Conservation (phyloP, 2,329 filamentous ascomycete species). For the Furcasterigmium sp. region DNA sequence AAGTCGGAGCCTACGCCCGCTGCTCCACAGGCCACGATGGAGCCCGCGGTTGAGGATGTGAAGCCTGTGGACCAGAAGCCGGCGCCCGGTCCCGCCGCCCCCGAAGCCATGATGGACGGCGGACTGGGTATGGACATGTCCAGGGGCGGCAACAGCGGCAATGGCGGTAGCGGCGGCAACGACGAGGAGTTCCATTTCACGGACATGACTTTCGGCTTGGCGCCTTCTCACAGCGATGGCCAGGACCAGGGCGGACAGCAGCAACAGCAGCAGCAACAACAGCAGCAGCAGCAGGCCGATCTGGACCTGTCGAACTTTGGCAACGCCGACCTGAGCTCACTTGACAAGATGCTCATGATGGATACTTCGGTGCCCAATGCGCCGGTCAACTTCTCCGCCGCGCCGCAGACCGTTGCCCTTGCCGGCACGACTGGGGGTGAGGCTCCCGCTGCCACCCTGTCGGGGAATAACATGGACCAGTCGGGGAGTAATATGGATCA, state of each 20-base stretch:
- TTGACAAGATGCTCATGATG: slow-evolving; percentile 23
- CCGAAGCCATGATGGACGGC: slow-evolving; percentile 12
- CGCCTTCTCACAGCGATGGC: slow-evolving; percentile 29
- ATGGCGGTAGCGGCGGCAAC: slow-evolving; percentile 7
- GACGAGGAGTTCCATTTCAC: slow-evolving; percentile 45
- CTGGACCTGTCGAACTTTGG: slow-evolving; percentile 43
- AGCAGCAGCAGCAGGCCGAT: too few species aligned
- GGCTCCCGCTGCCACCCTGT: too few species aligned
- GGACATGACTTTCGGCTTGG: slow-evolving; percentile 51
- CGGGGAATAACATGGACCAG: slow-evolving; percentile 7
- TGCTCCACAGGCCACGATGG: slow-evolving; percentile 12
- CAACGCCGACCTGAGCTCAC: slow-evolving; percentile 21
- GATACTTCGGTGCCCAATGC: slow-evolving; percentile 12
- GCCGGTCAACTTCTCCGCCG: neutral
- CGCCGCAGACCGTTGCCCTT: slow-evolving; percentile 8
- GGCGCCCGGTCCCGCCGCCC: slow-evolving; percentile 6
- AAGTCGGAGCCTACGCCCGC: slow-evolving; percentile 16
- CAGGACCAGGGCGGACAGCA: slow-evolving; percentile 23
- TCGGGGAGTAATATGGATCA: slow-evolving; percentile 5
- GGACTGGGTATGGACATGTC: slow-evolving; percentile 7
- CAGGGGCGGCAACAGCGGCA: slow-evolving; percentile 7
- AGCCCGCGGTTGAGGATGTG: slow-evolving; percentile 19
- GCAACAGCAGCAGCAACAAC: too few species aligned
- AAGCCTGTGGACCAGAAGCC: slow-evolving; percentile 19
- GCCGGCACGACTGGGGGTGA: too few species aligned